These are phyloP conservation scores for Penicillium odoratum DNA, from an alignment of 495 filamentous ascomycete species.

Conservation along the genomic window DNA sequence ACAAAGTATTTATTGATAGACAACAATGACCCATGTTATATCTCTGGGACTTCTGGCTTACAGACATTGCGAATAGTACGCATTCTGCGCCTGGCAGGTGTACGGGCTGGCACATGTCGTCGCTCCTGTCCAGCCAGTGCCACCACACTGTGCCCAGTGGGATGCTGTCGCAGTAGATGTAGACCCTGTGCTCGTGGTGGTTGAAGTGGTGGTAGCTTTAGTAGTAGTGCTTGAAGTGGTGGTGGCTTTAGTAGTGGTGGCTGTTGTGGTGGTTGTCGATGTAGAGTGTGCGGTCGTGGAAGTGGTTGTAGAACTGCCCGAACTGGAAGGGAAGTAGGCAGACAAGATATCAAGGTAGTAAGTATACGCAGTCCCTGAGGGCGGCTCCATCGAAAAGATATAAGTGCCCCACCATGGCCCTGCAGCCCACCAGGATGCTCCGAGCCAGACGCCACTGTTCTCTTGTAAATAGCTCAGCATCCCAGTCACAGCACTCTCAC, in stretches of 20 bases:
- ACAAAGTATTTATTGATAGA: not conserved
- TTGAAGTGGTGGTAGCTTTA: slow-evolving; percentile 11
- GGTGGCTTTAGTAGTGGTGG: slow-evolving; percentile 3
- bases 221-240: slow-evolving; percentile 26
- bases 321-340: slow-evolving; percentile 15
- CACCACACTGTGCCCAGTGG: slow-evolving; percentile 52
- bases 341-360: slow-evolving; percentile 28
- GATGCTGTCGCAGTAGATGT: slow-evolving; percentile 22
- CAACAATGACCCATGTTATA: not conserved
- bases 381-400: slow-evolving; percentile 59
- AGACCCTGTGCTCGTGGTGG: slow-evolving; percentile 18
- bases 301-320: slow-evolving; percentile 6
- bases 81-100: slow-evolving; percentile 38
- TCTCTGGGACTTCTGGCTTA: slow-evolving; percentile 11
- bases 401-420: slow-evolving; percentile 59
- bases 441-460: slow-evolving; percentile 66
- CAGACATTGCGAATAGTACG: slow-evolving; percentile 50
- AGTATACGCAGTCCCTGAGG: slow-evolving; percentile 49
- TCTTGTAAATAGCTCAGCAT: slow-evolving; percentile 57
- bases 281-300: slow-evolving; percentile 1
- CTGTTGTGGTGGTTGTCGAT: slow-evolving; percentile 7
- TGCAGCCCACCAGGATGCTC: slow-evolving; percentile 68
- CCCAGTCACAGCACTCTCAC: slow-evolving; percentile 60
- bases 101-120: slow-evolving; percentile 44
- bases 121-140: slow-evolving; percentile 45